Base-by-base conservation (phyloP, 805 yeast genomes). In the Lachancea cidri region DNA sequence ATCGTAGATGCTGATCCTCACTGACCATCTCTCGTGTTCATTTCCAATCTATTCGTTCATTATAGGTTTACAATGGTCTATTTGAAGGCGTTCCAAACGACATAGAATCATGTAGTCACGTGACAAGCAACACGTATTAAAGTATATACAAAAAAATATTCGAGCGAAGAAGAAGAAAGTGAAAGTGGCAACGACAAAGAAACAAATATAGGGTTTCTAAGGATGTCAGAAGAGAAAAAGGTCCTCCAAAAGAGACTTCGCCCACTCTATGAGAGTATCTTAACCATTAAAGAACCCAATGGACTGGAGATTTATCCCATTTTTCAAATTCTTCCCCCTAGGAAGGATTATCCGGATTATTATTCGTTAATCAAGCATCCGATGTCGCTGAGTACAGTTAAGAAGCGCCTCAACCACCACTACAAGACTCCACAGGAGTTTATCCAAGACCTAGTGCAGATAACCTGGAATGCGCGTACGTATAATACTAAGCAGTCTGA, bases 391-490 rank as follows among this genome's bases (percentile, higher is more conserved):
- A 79, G 81, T 50, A 79, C 83, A 47, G 75, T 89, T 43, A 79
- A 75, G 43, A 74, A 79, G 49, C 71, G 76, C 44, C 63, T 85
- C 27, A 76, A 77, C 44, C 76, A 77, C 45, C 64, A 62, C 37
- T 89, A 88, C 65, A 59, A 66, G 4, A 69, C 69, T 35, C 77
- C 86, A 1, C 83, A 80, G 51, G 81, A 78, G 34, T 88, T 86
- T 60, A 66, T 89, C 29, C 73, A 69, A 43, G 96, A 89, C 60
- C 58, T 89, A 44, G 86, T 83, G 0, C 94, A 86, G 60, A 83
- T 91, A 39, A 76, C 86, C 1, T 86, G 95, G 88, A 91, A 91
- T 57, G 96, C 97, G 2, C 76, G 86, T 45, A 76, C 81, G 35
- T 91, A 82, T 63, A 91, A 91, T 62, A 79, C 79, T 43, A 80